Base-by-base conservation (phyloP, 176 grass and related monocot species). In the Carex parvula region DNA sequence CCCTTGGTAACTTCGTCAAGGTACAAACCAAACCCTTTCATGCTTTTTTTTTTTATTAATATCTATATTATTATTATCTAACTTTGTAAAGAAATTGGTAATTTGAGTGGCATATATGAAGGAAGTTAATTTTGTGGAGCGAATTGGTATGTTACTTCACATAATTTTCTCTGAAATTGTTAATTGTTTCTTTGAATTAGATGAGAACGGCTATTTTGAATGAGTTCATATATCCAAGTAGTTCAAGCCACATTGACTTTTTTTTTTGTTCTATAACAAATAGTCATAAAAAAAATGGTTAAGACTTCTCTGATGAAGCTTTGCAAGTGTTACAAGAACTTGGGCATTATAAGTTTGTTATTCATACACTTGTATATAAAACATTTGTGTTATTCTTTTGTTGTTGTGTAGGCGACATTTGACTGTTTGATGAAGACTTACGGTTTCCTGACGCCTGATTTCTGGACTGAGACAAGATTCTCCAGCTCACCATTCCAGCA, bases 1-100 rank as follows among this genome's bases (percentile, higher is more conserved):
- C 92, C 16, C 90, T 94, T 8, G 92, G 92, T 26, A 94, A 94
- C 92, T 94, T 94, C 1, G 92, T 94, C 26, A 94, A 94, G 92
- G 92, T 94, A 84, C 46, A 71, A 58, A 37, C 50, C 17, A 5
- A 78, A 56, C 14, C 6, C 3, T 30, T 29, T 7, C 0, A 10
- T 18, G 37, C 9, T 65, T 7, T 41, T 17, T 41, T 11, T 18
- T 71, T 71, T 17, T 39, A 17, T 71, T 62, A 20, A 22, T 22
- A 61, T 20, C 8, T 21, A 3, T 62, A 9, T 11, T 11, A 62
- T 24, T 24, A 62, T 18, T 21, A 8, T 60, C 44, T 9, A 46
- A 46, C 8, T 46, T 46, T 46, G 15, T 60, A 60, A 60, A 20
- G 16, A 60, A 60, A 18, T n/a, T 6, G 17, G 17, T 20, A 60